Conservation (phyloP, 257 asterid species). For the Fraxinus pennsylvanica region DNA sequence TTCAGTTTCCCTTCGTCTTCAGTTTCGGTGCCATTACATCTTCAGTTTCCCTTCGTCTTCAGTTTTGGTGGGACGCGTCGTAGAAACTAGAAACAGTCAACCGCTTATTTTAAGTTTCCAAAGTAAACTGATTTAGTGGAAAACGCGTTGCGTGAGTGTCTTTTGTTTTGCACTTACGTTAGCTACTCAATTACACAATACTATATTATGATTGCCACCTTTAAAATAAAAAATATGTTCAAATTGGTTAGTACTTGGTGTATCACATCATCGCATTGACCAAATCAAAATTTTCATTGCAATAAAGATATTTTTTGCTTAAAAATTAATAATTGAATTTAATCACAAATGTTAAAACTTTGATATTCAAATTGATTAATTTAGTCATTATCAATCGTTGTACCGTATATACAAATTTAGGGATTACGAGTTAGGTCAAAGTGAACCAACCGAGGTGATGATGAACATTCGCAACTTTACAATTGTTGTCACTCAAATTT, state of each 20-base stretch:
- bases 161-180: background rate
- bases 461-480: conserved; percentile 13
- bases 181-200: background rate
- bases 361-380: too few species aligned
- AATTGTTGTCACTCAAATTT: conserved; percentile 4
- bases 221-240: background rate
- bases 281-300: background rate
- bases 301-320: too few species aligned
- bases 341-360: too few species aligned
- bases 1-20: too few species aligned
- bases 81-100: background rate
- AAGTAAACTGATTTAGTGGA: background rate
- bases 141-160: background rate
- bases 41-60: too few species aligned
- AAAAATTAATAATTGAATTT: too few species aligned
- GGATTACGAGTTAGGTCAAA: conserved; percentile 7
- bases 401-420: background rate
- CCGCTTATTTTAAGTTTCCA: background rate
- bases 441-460: conserved; percentile 13
- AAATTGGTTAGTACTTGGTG: background rate
- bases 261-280: background rate
- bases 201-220: background rate
- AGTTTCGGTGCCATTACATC: too few species aligned
- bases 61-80: background rate
- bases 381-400: too few species aligned